Conservation (phyloP, 2,329 filamentous ascomycete species). For the Aspergillus terreus region DNA sequence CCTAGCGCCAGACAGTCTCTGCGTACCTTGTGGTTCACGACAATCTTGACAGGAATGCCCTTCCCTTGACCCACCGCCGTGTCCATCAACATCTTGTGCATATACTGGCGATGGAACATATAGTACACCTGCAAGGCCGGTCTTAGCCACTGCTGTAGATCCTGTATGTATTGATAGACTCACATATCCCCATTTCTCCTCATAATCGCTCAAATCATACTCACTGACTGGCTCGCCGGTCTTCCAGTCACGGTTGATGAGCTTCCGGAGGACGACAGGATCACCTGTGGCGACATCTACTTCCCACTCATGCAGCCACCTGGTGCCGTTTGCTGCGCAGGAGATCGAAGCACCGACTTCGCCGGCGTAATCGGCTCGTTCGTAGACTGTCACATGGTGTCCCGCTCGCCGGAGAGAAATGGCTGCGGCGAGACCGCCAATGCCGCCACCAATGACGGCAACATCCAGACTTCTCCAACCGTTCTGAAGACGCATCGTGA, state of each 20-base stretch:
- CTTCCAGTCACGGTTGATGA: constrained; percentile 68
- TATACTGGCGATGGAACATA: constrained; percentile 67
- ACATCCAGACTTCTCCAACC: constrained; percentile 46
- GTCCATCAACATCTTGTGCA: constrained; percentile 65
- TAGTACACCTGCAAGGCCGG: constrained; percentile 47
- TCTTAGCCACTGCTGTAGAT: not conserved
- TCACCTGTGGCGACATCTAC: constrained; percentile 63
- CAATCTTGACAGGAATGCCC: constrained; percentile 51
- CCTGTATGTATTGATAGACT: not conserved
- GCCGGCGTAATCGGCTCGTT: constrained; percentile 62
- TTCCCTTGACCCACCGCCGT: constrained; percentile 44
- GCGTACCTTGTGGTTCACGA: constrained; percentile 53
- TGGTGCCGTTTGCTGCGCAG: constrained; percentile 66
- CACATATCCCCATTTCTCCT: constrained; percentile 60
- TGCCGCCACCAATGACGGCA: constrained; percentile 50
- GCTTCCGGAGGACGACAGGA: constrained; percentile 61
- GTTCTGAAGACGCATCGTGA: not conserved
- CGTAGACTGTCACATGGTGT: constrained; percentile 61
- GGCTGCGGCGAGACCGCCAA: constrained; percentile 51
- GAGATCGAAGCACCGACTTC: constrained; percentile 66
- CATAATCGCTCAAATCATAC: constrained; percentile 62
- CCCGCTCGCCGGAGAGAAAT: constrained; percentile 53
- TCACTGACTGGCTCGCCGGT: constrained; percentile 64
- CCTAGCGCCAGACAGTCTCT: not conserved
- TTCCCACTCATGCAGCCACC: constrained; percentile 66